These are phyloP conservation scores for Tuber aestivum DNA, from an alignment of 495 filamentous ascomycete genomes.

Conservation along the genomic window DNA sequence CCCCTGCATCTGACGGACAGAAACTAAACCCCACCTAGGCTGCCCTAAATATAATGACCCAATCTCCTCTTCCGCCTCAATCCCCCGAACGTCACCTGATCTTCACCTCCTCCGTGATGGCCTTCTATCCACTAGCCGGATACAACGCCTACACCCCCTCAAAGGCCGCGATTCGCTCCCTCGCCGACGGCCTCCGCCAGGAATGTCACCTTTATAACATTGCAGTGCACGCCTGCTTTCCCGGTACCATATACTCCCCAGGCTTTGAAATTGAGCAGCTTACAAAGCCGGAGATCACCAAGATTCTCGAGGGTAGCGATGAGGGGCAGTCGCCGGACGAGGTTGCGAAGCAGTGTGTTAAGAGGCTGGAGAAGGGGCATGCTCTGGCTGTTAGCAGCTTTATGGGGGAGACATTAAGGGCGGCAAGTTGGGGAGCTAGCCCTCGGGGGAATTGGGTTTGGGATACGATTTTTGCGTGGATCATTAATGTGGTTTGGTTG, in stretches of 20 bases:
- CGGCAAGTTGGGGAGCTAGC: constrained; percentile 53
- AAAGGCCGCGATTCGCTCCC: constrained; percentile 76
- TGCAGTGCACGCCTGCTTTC: constrained; percentile 75
- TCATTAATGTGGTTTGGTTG: constrained; percentile 55
- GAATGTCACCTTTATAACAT: constrained; percentile 82
- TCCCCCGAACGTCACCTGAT: constrained; percentile 65
- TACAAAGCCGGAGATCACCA: constrained; percentile 75
- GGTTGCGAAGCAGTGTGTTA: constrained; percentile 65
- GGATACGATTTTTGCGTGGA: constrained; percentile 57
- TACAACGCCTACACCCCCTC: constrained; percentile 78
- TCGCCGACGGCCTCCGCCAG: constrained; percentile 75
- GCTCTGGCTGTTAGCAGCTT: constrained; percentile 69
- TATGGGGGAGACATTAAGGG: constrained; percentile 63
- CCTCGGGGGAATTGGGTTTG: constrained; percentile 55
- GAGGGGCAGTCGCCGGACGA: constrained; percentile 69
- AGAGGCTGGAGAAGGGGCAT: constrained; percentile 70
- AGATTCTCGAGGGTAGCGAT: constrained; percentile 74
- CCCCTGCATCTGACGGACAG: not conserved
- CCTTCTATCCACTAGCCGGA: constrained; percentile 71
- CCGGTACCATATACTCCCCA: constrained; percentile 70
- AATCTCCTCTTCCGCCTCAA: constrained; percentile 44
- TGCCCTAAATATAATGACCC: constrained; percentile 57
- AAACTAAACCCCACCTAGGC: constrained; percentile 37
- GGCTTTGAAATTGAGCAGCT: constrained; percentile 72
- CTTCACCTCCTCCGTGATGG: constrained; percentile 73